A percentile compares a stretch with the other conserved stretches of the same genome.
These are phyloP conservation scores for Aureobasidium melanogenum DNA, from an alignment of 2,329 filamentous ascomycete genomes.

Conservation along the genomic window DNA sequence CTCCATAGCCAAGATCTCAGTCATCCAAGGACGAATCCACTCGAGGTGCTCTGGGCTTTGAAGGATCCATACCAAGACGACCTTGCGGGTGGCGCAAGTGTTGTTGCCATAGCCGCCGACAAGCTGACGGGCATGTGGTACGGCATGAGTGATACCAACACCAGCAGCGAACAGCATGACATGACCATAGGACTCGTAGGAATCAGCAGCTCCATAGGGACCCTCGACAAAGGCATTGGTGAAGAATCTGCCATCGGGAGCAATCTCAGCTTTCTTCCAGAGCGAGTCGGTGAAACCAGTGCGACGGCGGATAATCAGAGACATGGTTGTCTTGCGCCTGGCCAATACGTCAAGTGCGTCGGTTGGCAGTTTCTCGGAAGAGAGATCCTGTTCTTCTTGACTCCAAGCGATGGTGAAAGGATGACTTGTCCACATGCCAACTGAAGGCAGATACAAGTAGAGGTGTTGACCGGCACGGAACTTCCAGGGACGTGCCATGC, in stretches of 20 bases:
- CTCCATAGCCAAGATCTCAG: constrained; percentile 70
- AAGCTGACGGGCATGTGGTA: constrained; percentile 72
- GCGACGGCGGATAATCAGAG: constrained; percentile 78
- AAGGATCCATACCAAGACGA: constrained; percentile 88
- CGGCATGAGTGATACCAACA: constrained; percentile 90
- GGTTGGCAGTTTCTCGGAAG: constrained; percentile 39
- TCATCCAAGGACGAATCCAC: constrained; percentile 92
- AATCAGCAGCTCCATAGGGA: constrained; percentile 44
- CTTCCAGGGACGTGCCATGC: constrained; percentile 66
- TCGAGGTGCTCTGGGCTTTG: constrained; percentile 82
- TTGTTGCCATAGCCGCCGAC: constrained; percentile 50
- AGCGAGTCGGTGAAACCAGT: constrained; percentile 81
- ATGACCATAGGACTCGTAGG: constrained; percentile 85
- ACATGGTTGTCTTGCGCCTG: constrained; percentile 49
- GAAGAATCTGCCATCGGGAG: constrained; percentile 46
- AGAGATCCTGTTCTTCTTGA: constrained; percentile 46
- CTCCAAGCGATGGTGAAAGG: constrained; percentile 75
- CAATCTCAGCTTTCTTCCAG: constrained; percentile 56
- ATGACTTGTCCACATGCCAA: constrained; percentile 67
- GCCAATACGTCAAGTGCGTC: constrained; percentile 43
- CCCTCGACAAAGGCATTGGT: constrained; percentile 66
- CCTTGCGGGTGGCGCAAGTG: constrained; percentile 68
- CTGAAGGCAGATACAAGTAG: constrained; percentile 66
- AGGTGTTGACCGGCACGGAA: constrained; percentile 70
- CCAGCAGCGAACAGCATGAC: constrained; percentile 84